Evolutionary conservation across 192 early-diverging fungal species (phyloP).

Genomic region (Diversispora epigaea): DNA sequence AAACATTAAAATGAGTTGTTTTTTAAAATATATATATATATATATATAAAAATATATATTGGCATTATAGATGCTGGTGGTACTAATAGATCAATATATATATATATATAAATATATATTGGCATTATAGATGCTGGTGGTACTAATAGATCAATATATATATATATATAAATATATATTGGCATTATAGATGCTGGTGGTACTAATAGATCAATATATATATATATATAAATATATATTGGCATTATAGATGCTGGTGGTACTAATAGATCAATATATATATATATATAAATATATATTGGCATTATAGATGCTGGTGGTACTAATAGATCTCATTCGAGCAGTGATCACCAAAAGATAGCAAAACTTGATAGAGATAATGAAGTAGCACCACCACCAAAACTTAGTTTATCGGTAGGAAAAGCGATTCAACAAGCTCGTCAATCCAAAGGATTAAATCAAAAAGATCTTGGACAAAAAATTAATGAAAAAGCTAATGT

Average conservation of each 20-base stretch:
- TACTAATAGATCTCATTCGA: conserved; percentile 61
- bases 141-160: conserved; percentile 62
- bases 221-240: too few species aligned
- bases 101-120: too few species aligned
- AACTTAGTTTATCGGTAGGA: conserved; percentile 68
- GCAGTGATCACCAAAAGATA: conserved; percentile 70
- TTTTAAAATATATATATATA: too few species aligned
- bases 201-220: conserved; percentile 62
- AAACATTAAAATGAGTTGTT: too few species aligned
- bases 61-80: conserved; percentile 27
- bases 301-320: conserved; percentile 27
- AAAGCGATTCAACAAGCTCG: conserved; percentile 84
- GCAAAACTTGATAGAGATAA: conserved; percentile 87
- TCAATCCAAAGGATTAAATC: conserved; percentile 71
- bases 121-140: conserved; percentile 27
- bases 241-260: conserved; percentile 27
- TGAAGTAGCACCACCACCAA: conserved; percentile 72
- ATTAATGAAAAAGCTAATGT: conserved; percentile 94
- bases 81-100: conserved; percentile 62
- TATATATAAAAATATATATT: too few species aligned
- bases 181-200: conserved; percentile 27
- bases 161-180: too few species aligned
- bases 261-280: conserved; percentile 50
- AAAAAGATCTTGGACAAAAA: conserved; percentile 85
- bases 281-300: too few species aligned